Evolutionary conservation across 768 basidiomycete species (phyloP).

Genomic region (Naganishia onofrii): DNA sequence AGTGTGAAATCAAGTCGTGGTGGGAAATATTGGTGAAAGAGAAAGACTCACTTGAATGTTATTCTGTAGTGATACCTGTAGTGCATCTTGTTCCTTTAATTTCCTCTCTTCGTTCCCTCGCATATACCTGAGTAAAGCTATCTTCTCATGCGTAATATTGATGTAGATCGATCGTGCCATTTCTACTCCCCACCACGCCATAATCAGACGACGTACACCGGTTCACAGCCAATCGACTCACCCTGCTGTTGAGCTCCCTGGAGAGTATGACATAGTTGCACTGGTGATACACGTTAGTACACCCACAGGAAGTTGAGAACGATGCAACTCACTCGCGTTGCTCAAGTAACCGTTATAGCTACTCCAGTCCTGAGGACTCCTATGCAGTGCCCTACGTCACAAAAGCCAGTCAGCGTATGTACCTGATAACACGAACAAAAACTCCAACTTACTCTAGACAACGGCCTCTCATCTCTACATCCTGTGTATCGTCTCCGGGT

Average conservation of each 20-base stretch:
- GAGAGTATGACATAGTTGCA: slow-evolving; percentile 44
- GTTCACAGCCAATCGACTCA: slow-evolving; percentile 14
- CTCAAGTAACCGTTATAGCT: slow-evolving; percentile 46
- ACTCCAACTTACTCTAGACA: slow-evolving; percentile 34
- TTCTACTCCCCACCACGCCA: slow-evolving; percentile 30
- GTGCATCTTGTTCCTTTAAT: background rate
- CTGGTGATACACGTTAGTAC: slow-evolving; percentile 27
- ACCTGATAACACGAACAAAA: background rate
- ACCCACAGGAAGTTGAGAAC: background rate
- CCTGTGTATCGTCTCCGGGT: slow-evolving; percentile 4
- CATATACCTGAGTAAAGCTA: slow-evolving; percentile 29
- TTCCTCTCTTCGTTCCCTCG: background rate
- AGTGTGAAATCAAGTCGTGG: too few species aligned
- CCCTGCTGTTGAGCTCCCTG: slow-evolving; percentile 37
- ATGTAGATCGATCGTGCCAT: slow-evolving; percentile 36
- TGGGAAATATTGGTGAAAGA: too few species aligned
- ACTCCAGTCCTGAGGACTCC: slow-evolving; percentile 50
- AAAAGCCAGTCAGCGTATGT: background rate
- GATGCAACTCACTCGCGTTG: slow-evolving; percentile 40
- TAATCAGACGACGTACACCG: background rate
- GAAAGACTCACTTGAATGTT: background rate
- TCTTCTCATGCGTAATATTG: slow-evolving; percentile 42
- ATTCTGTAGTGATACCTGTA: background rate
- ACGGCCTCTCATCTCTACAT: slow-evolving; percentile 21
- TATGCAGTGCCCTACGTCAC: slow-evolving; percentile 39